phyloP scores from a whole-genome alignment of 163 green algal genomes.

The Volvox carteri region DNA sequence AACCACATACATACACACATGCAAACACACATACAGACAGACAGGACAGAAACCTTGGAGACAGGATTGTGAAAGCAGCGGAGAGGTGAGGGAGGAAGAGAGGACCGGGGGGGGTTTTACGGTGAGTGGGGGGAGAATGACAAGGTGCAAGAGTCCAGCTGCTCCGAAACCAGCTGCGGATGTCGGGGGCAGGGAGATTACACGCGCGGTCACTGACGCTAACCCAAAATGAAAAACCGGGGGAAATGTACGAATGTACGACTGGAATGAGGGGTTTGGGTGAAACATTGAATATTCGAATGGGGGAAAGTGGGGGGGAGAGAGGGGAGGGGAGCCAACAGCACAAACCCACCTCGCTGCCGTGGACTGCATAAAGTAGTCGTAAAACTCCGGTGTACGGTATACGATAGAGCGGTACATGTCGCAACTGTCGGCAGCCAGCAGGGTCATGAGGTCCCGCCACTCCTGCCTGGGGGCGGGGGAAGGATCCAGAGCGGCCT shows the following conservation, averaged over 20 bases:
- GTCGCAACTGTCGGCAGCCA: slow-evolving; percentile 47
- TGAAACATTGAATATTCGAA: too few species aligned
- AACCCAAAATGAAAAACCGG: too few species aligned
- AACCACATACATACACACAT: too few species aligned
- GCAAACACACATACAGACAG: too few species aligned
- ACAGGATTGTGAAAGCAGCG: background rate
- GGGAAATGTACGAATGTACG: background rate
- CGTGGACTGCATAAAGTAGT: slow-evolving; percentile 93
- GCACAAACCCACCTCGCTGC: slow-evolving; percentile 72
- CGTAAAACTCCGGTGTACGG: slow-evolving; percentile 86
- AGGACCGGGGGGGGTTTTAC: background rate
- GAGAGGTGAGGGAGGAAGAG: background rate
- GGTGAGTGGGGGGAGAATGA: background rate
- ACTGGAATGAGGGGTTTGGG: too few species aligned
- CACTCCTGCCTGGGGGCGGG: slow-evolving; percentile 75
- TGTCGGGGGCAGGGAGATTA: too few species aligned
- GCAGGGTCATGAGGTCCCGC: slow-evolving; percentile 67
- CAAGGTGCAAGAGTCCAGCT: too few species aligned
- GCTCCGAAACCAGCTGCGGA: too few species aligned
- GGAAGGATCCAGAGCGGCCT: slow-evolving; percentile 83
- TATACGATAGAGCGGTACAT: slow-evolving; percentile 62
- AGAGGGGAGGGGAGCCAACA: too few species aligned
- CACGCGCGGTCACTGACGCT: too few species aligned
- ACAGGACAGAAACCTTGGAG: too few species aligned
- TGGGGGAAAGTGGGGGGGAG: too few species aligned